Conservation (phyloP, 768 basidiomycete genomes). For the Gelatoporia subvermispora region DNA sequence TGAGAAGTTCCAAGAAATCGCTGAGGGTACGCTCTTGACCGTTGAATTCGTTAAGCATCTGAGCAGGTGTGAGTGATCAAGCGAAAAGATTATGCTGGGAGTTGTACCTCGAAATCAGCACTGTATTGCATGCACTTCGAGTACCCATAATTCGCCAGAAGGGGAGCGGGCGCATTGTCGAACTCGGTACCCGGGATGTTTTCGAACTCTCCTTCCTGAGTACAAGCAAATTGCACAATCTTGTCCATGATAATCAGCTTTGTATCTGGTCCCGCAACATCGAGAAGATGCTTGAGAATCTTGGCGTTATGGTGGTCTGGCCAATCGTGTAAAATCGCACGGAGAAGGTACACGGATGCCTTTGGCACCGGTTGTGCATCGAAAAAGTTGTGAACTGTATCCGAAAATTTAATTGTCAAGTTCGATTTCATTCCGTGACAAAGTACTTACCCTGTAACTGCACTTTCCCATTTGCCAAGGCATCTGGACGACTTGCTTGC, state of each 20-base stretch:
- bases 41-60: slow-evolving; percentile 9
- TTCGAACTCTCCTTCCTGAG: slow-evolving; percentile 11
- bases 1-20: slow-evolving; percentile 1
- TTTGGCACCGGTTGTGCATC: slow-evolving; percentile 19
- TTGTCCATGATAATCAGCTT: slow-evolving; percentile 24
- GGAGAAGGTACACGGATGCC: slow-evolving; percentile 25
- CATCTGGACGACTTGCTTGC: slow-evolving; percentile 20
- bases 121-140: background rate
- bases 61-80: background rate
- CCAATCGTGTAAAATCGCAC: slow-evolving; percentile 29
- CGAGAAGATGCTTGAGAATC: slow-evolving; percentile 22
- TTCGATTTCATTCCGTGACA: too few relatives aligned
- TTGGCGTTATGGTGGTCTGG: slow-evolving; percentile 24
- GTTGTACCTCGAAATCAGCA: too few relatives aligned
- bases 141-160: slow-evolving; percentile 23
- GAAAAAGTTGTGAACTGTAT: slow-evolving; percentile 20
- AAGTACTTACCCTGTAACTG: slow-evolving; percentile 15
- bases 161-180: slow-evolving; percentile 13
- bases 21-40: slow-evolving; percentile 5
- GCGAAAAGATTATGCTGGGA: too few relatives aligned
- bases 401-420: background rate
- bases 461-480: slow-evolving; percentile 19
- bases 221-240: slow-evolving; percentile 18
- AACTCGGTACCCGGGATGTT: slow-evolving; percentile 4
- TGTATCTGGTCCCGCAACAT: slow-evolving; percentile 7